Conservation (phyloP, 352 stramenopile genomes). For the Blastocystis sp. region DNA sequence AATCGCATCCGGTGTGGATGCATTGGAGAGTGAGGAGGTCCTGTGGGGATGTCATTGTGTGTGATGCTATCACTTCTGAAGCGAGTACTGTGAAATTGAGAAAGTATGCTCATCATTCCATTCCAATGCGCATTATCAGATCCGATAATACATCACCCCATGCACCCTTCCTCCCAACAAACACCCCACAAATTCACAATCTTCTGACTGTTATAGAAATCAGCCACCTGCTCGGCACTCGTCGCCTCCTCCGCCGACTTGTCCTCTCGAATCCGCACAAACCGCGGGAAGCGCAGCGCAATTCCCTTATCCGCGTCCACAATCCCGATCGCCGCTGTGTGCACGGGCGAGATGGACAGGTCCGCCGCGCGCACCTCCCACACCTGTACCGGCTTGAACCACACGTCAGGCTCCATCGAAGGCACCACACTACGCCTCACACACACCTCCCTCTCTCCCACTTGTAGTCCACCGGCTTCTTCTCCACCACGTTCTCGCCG, state of each 20-base stretch:
- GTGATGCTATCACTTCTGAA: not conserved
- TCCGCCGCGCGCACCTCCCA: constrained; percentile 98
- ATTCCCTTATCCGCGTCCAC: constrained; percentile 82
- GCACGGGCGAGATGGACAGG: constrained; percentile 93
- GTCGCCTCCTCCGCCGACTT: constrained; percentile 93
- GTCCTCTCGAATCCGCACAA: constrained; percentile 93
- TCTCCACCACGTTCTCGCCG: constrained; percentile 72
- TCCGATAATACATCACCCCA: too few relatives aligned
- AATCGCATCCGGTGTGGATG: constrained; percentile 34
- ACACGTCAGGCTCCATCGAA: constrained; percentile 82
- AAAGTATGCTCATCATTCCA: too few relatives aligned
- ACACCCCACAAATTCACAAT: constrained; percentile 70
- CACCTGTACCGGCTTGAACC: constrained; percentile 84
- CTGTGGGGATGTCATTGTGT: not conserved
- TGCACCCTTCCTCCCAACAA: not conserved
- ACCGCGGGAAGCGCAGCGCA: constrained; percentile 95
- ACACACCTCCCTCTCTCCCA: constrained; percentile 8
- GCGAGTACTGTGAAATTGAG: too few relatives aligned
- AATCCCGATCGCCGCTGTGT: constrained; percentile 89
- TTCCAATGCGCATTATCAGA: too few relatives aligned
- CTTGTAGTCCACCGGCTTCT: constrained; percentile 49
- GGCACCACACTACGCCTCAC: constrained; percentile 70
- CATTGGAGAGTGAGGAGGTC: constrained; percentile 18
- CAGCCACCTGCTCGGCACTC: constrained; percentile 87
- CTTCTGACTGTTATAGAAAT: constrained; percentile 83